Evolutionary conservation across 805 yeast genomes (phyloP).

Genomic region (Schizosaccharomyces japonicus): DNA sequence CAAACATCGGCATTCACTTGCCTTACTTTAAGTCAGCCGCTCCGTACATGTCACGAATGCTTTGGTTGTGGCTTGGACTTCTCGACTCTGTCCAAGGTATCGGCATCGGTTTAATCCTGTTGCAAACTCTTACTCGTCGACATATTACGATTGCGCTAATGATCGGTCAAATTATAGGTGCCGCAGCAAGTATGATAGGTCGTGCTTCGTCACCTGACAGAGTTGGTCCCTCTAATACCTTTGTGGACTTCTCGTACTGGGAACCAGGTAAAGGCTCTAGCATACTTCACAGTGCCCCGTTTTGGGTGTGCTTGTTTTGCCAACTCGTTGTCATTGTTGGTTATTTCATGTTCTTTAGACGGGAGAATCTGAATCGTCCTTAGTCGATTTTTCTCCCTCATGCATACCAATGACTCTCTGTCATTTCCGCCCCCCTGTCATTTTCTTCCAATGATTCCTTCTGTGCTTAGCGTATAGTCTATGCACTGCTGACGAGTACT

Average conservation of each 20-base stretch:
- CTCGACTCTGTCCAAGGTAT: constrained; percentile 1
- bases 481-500: too few species aligned
- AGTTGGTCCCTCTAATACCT: neutral
- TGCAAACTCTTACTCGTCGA: neutral
- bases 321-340: neutral
- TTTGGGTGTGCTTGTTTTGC: neutral
- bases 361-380: neutral
- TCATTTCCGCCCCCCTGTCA: too few species aligned
- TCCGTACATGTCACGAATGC: neutral
- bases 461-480: too few species aligned
- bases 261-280: neutral
- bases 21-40: neutral
- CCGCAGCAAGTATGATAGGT: neutral
- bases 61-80: constrained; percentile 1
- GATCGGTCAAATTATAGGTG: neutral
- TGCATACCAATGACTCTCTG: too few species aligned
- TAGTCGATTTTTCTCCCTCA: too few species aligned
- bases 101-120: neutral
- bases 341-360: neutral
- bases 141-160: neutral
- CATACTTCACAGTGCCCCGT: neutral
- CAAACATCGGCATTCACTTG: neutral
- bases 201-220: neutral
- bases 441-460: too few species aligned
- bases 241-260: neutral